phyloP scores from a whole-genome alignment of 768 basidiomycete genomes.

The Megacollybia marginata region DNA sequence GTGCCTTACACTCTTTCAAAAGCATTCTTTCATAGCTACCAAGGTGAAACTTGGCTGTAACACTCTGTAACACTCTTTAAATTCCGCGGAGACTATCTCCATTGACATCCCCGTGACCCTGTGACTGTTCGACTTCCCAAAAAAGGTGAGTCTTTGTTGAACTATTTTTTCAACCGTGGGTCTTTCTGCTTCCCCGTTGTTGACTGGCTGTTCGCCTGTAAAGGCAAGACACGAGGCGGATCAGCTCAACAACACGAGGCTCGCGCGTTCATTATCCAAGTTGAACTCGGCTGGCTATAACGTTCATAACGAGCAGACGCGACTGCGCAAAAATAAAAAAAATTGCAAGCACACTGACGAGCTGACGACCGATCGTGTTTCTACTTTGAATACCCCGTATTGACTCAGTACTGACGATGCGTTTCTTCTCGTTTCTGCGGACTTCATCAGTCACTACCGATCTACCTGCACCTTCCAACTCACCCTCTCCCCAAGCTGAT shows the following conservation, averaged over 20 bases:
- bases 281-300: constrained; percentile 11
- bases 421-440: constrained; percentile 24
- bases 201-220: constrained; percentile 25
- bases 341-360: neutral
- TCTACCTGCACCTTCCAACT: constrained; percentile 16
- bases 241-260: constrained; percentile 39
- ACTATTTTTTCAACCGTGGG: too few species aligned
- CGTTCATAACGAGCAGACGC: constrained; percentile 16
- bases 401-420: constrained; percentile 14
- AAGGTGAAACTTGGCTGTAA: too few species aligned
- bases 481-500: constrained; percentile 9
- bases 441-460: constrained; percentile 20
- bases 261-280: constrained; percentile 21
- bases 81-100: too few species aligned
- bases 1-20: too few species aligned
- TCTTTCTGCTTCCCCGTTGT: constrained; percentile 9
- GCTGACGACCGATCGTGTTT: constrained; percentile 1
- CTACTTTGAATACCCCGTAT: constrained; percentile 9
- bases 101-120: too few species aligned
- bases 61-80: too few species aligned
- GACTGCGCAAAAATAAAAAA: constrained; percentile 12
- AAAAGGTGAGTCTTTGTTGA: too few species aligned
- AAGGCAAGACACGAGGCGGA: constrained; percentile 44
- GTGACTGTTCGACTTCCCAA: too few species aligned
- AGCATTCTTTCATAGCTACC: too few species aligned